Conservation (phyloP, 1,284 basidiomycete species). For the Sporisorium reilianum region DNA sequence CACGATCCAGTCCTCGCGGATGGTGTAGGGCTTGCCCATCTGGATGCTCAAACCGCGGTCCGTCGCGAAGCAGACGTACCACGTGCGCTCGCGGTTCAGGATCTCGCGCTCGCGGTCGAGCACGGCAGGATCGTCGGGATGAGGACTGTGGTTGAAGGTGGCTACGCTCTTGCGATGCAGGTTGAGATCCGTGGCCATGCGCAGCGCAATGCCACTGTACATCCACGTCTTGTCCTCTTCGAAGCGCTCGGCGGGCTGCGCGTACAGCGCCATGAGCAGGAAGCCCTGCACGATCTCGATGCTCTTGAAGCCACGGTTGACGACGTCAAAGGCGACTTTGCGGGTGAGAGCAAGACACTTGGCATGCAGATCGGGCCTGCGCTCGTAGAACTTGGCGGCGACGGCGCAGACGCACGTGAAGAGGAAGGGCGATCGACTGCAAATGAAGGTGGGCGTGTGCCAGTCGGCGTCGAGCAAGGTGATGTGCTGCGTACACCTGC, state of each 20-base stretch:
- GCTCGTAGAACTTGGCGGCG: conserved; percentile 87
- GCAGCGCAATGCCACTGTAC: conserved; percentile 72
- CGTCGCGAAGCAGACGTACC: conserved; percentile 89
- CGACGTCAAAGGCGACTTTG: conserved; percentile 82
- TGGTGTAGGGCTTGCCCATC: conserved; percentile 88
- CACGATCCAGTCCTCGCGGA: conserved; percentile 87
- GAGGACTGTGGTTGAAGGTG: conserved; percentile 71
- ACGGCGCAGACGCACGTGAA: conserved; percentile 82
- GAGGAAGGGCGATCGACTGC: conserved; percentile 66
- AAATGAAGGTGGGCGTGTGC: conserved; percentile 68
- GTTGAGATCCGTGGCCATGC: conserved; percentile 96
- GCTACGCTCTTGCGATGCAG: conserved; percentile 85
- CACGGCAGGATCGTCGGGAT: conserved; percentile 64
- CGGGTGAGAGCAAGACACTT: conserved; percentile 85
- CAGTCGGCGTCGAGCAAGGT: conserved; percentile 66
- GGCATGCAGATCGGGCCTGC: conserved; percentile 84
- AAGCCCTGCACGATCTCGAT: conserved; percentile 77
- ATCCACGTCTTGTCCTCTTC: conserved; percentile 96
- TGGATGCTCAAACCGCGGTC: conserved; percentile 86
- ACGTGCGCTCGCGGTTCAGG: conserved; percentile 91
- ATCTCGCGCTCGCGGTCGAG: conserved; percentile 82
- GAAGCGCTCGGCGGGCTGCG: conserved; percentile 73
- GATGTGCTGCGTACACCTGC: conserved; percentile 70
- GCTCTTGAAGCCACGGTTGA: conserved; percentile 84
- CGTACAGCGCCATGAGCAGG: conserved; percentile 69